phyloP scores from a whole-genome alignment of 495 filamentous ascomycete species.

The Geoglossum glabrum region DNA sequence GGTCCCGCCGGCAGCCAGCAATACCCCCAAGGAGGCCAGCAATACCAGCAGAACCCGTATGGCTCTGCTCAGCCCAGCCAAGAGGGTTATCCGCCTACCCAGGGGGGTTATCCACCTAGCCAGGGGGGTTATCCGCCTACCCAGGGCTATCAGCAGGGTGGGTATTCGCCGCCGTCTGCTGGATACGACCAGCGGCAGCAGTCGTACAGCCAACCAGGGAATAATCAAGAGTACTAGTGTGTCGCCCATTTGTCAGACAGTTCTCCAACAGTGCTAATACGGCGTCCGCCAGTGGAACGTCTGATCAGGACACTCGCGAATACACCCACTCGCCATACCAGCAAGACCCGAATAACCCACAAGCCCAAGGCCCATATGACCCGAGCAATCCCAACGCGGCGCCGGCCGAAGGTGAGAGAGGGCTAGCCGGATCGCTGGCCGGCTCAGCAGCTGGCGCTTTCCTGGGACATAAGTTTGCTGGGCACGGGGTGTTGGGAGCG shows the following conservation, averaged over 20 bases:
- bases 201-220: not conserved
- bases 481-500: constrained; percentile 28
- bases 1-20: not conserved
- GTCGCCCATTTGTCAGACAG: not conserved
- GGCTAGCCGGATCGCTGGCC: constrained; percentile 22
- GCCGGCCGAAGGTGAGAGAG: constrained; percentile 20
- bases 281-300: not conserved
- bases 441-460: constrained; percentile 29
- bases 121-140: not conserved
- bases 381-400: not conserved
- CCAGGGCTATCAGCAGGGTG: not conserved
- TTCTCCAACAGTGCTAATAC: not conserved
- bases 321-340: constrained; percentile 6
- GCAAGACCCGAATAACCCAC: constrained; percentile 1
- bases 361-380: not conserved
- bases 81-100: not conserved
- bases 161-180: not conserved
- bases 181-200: not conserved
- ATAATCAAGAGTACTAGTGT: not conserved
- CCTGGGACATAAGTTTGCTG: constrained; percentile 23
- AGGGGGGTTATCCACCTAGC: not conserved
- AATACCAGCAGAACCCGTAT: not conserved
- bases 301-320: not conserved
- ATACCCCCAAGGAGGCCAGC: not conserved
- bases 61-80: not conserved